phyloP scores from a whole-genome alignment of 1,284 basidiomycete genomes.

The Afroboletus lepidellus region DNA sequence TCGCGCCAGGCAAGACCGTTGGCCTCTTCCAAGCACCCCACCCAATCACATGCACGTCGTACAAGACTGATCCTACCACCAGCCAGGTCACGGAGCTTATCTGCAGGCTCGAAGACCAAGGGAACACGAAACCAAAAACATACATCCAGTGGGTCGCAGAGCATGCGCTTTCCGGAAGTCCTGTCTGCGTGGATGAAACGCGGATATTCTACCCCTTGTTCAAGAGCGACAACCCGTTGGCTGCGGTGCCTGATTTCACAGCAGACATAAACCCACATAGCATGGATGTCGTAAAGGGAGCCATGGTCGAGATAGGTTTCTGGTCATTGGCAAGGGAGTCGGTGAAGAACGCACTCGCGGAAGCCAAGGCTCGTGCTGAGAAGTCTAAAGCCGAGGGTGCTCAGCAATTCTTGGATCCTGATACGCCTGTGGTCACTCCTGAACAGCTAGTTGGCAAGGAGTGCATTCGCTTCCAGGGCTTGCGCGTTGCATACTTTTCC shows the following conservation, averaged over 20 bases:
- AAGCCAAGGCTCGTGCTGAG: constrained; percentile 66
- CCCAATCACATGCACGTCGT: constrained; percentile 92
- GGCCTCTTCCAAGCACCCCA: constrained; percentile 95
- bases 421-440: constrained; percentile 67
- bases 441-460: constrained; percentile 90
- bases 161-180: constrained; percentile 74
- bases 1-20: constrained; percentile 96
- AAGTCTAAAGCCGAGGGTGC: constrained; percentile 44
- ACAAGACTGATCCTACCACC: constrained; percentile 70
- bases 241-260: constrained; percentile 65
- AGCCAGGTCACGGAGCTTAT: constrained; percentile 80
- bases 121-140: constrained; percentile 84
- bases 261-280: constrained; percentile 80
- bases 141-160: constrained; percentile 99
- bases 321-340: constrained; percentile 78
- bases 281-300: constrained; percentile 75
- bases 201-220: constrained; percentile 93
- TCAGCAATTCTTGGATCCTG: constrained; percentile 39
- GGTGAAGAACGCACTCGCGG: constrained; percentile 64
- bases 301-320: constrained; percentile 89
- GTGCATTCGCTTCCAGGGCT: constrained; percentile 93
- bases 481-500: constrained; percentile 94
- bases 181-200: constrained; percentile 85
- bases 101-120: constrained; percentile 75
- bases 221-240: constrained; percentile 89